Percentiles rank a stretch among this genome's conserved stretches.
These are phyloP conservation scores for Aspergillus panamensis DNA, from an alignment of 495 filamentous ascomycete species.

Conservation along the genomic window DNA sequence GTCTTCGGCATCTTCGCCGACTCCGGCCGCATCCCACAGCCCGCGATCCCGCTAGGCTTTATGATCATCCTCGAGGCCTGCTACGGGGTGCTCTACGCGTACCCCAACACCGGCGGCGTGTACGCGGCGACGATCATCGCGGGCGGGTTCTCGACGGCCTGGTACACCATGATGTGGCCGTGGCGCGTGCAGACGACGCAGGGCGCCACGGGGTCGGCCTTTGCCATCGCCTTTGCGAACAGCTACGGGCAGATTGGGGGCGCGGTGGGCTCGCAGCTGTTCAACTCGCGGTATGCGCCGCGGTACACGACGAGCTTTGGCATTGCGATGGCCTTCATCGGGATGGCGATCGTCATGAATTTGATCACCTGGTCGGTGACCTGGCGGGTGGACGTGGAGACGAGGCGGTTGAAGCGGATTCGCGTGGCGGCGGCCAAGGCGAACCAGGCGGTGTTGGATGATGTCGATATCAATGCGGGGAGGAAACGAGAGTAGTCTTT, in stretches of 20 bases:
- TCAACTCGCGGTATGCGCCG: constrained; percentile 33
- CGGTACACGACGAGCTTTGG: constrained; percentile 29
- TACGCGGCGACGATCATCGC: constrained; percentile 40
- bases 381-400: constrained; percentile 38
- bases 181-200: constrained; percentile 45
- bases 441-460: constrained; percentile 39
- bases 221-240: constrained; percentile 44
- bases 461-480: constrained; percentile 36
- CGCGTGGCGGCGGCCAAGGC: constrained; percentile 35
- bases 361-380: constrained; percentile 22
- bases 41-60: constrained; percentile 37
- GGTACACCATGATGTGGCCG: constrained; percentile 28
- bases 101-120: constrained; percentile 34
- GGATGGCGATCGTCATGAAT: constrained; percentile 21
- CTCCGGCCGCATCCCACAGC: constrained; percentile 35
- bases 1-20: constrained; percentile 37
- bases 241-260: constrained; percentile 40
- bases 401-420: constrained; percentile 37
- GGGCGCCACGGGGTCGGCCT: constrained; percentile 43
- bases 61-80: constrained; percentile 39
- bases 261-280: constrained; percentile 35
- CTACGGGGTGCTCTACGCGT: constrained; percentile 40
- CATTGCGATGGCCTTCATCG: constrained; percentile 34
- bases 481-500: not conserved
- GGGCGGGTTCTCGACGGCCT: constrained; percentile 27